Evolutionary conservation across 176 grass and related monocot genomes (phyloP).

Genomic region (Guadua angustifolia): DNA sequence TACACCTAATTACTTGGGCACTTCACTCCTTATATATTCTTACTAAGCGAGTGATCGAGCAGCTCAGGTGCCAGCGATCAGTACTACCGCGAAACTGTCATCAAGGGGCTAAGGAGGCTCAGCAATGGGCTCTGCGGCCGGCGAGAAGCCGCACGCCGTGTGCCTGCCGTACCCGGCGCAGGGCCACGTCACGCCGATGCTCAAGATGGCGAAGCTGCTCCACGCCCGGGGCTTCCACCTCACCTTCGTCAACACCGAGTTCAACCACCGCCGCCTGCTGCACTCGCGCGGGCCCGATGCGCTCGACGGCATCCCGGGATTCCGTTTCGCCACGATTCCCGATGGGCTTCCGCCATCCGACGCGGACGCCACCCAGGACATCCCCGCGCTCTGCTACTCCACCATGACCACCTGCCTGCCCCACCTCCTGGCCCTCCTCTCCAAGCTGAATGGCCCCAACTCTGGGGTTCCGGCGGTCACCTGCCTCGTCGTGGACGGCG

Average conservation of each 20-base stretch:
- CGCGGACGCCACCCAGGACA: background rate
- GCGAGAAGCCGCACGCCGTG: too few species aligned
- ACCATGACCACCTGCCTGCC: background rate
- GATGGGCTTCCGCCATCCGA: conserved; percentile 27
- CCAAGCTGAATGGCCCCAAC: background rate
- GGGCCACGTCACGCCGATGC: conserved; percentile 81
- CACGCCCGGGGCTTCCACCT: conserved; percentile 65
- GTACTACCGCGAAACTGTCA: too few species aligned
- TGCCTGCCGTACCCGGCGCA: conserved; percentile 44
- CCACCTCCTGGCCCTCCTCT: background rate
- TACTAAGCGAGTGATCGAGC: too few species aligned
- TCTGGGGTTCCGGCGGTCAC: too few species aligned
- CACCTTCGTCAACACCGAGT: conserved; percentile 66
- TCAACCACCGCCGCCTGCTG: conserved; percentile 57
- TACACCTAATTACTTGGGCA: too few species aligned
- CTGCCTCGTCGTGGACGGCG: too few species aligned
- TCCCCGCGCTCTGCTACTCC: background rate
- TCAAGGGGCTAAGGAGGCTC: too few species aligned
- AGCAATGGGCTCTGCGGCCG: too few species aligned
- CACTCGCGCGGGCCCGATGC: background rate
- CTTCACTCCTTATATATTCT: too few species aligned
- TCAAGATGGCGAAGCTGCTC: conserved; percentile 71
- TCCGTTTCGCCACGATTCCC: conserved; percentile 3
- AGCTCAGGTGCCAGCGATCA: too few species aligned
- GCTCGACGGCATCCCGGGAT: background rate